phyloP scores from a whole-genome alignment of 306 rosid species.

The Quercus bicolor region DNA sequence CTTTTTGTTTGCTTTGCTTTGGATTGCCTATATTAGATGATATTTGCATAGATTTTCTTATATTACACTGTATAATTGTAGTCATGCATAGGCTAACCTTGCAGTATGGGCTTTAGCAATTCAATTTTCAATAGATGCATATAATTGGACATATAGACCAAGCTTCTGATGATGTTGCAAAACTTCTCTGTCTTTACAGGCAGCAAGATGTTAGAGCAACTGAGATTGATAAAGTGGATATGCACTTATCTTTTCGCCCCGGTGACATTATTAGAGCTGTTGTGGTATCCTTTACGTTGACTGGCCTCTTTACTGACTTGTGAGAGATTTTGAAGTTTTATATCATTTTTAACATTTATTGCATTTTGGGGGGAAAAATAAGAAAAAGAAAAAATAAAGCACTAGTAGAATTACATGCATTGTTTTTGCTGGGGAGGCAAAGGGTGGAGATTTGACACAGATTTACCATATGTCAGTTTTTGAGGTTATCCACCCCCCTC shows the following conservation, averaged over 20 bases:
- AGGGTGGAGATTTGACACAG: background rate
- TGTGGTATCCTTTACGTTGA: conserved; percentile 58
- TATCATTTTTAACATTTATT: background rate
- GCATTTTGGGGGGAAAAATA: background rate
- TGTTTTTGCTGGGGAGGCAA: background rate
- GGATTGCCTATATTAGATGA: background rate
- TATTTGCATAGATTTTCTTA: background rate
- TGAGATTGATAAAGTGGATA: conserved; percentile 94
- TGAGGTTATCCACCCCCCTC: no score
- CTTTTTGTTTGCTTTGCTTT: background rate
- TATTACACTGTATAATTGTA: background rate
- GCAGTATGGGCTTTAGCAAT: background rate
- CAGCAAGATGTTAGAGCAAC: conserved; percentile 96
- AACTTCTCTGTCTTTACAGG: conserved; percentile 41
- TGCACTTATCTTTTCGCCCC: conserved; percentile 65
- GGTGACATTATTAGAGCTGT: conserved; percentile 81
- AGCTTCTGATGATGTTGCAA: background rate
- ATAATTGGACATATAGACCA: background rate
- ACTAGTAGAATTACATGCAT: background rate
- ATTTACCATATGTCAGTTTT: no score
- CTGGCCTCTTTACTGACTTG: background rate
- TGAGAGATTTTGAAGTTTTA: background rate
- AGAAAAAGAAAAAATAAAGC: no score
- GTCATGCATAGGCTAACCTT: background rate
- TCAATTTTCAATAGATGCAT: background rate